These are phyloP conservation scores for Nemania sp. DNA, from an alignment of 2,329 filamentous ascomycete species.

Conservation along the genomic window DNA sequence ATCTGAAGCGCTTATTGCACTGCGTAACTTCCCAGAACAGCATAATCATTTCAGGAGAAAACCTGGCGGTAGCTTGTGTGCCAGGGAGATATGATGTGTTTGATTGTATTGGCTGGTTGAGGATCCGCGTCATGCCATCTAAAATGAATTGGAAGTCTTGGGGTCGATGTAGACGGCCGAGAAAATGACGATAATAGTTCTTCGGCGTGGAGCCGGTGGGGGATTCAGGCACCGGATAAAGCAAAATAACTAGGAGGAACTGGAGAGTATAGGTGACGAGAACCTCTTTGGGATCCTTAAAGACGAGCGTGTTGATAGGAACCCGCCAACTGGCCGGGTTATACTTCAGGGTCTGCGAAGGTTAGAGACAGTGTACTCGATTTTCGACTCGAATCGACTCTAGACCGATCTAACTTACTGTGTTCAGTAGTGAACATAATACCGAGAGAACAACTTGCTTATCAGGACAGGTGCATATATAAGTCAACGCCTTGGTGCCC, in stretches of 20 bases:
- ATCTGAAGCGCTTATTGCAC: slow-evolving; percentile 96
- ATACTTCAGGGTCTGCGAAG: slow-evolving; percentile 84
- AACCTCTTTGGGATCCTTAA: slow-evolving; percentile 89
- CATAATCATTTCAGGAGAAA: slow-evolving; percentile 95
- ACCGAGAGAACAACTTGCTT: slow-evolving; percentile 92
- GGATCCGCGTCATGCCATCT: slow-evolving; percentile 90
- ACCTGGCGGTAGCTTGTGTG: slow-evolving; percentile 81
- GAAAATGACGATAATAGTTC: slow-evolving; percentile 94
- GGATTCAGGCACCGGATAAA: slow-evolving; percentile 89
- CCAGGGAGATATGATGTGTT: slow-evolving; percentile 90
- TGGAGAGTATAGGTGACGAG: slow-evolving; percentile 94
- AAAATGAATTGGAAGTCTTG: slow-evolving; percentile 98
- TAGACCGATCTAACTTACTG: slow-evolving; percentile 66
- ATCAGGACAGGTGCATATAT: slow-evolving; percentile 87
- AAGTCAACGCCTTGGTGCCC: slow-evolving; percentile 86
- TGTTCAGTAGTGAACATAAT: slow-evolving; percentile 93
- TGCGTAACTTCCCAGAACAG: slow-evolving; percentile 97
- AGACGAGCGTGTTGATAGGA: slow-evolving; percentile 91
- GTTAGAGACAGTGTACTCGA: slow-evolving; percentile 1
- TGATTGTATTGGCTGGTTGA: slow-evolving; percentile 92
- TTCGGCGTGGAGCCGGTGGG: slow-evolving; percentile 74
- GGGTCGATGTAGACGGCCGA: slow-evolving; percentile 88
- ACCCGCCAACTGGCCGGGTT: slow-evolving; percentile 95
- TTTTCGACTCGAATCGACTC: too few relatives aligned
- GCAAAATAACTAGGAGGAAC: slow-evolving; percentile 83